Evolutionary conservation across 2,329 filamentous ascomycete genomes (phyloP).

Genomic region (Penicillium palitans): DNA sequence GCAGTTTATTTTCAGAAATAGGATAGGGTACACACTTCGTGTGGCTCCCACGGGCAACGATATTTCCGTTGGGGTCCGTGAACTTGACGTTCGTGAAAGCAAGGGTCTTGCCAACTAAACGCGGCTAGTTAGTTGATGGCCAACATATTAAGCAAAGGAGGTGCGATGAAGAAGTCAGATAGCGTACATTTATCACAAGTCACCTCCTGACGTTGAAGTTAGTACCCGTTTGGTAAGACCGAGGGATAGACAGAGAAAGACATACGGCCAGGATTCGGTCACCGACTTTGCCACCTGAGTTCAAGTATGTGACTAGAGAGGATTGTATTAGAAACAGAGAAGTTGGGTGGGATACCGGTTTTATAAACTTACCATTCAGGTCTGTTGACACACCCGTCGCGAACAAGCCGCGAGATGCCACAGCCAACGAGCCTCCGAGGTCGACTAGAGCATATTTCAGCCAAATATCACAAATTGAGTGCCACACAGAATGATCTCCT

Average conservation of each 20-base stretch:
- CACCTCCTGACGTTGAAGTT: constrained; percentile 49
- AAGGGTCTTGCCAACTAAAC: constrained; percentile 62
- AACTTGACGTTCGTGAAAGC: constrained; percentile 65
- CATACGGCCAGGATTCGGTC: constrained; percentile 57
- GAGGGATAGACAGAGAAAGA: neutral
- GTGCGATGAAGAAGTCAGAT: too few species aligned
- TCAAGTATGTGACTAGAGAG: constrained; percentile 61
- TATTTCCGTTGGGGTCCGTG: constrained; percentile 57
- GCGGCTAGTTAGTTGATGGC: constrained; percentile 10
- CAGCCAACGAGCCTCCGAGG: constrained; percentile 64
- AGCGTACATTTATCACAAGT: constrained; percentile 64
- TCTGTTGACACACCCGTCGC: constrained; percentile 68
- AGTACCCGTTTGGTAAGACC: constrained; percentile 12
- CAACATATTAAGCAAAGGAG: neutral
- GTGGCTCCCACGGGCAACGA: constrained; percentile 66
- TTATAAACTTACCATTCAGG: constrained; percentile 52
- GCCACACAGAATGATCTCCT: constrained; percentile 15
- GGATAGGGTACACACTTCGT: constrained; percentile 54
- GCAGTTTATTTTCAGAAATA: neutral
- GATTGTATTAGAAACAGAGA: neutral
- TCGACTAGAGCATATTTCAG: constrained; percentile 50
- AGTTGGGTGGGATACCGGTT: neutral
- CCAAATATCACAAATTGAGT: neutral
- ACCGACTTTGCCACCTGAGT: constrained; percentile 63
- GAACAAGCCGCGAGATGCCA: constrained; percentile 65